phyloP scores from a whole-genome alignment of 2,329 filamentous ascomycete genomes.

The Fusarium sp. region DNA sequence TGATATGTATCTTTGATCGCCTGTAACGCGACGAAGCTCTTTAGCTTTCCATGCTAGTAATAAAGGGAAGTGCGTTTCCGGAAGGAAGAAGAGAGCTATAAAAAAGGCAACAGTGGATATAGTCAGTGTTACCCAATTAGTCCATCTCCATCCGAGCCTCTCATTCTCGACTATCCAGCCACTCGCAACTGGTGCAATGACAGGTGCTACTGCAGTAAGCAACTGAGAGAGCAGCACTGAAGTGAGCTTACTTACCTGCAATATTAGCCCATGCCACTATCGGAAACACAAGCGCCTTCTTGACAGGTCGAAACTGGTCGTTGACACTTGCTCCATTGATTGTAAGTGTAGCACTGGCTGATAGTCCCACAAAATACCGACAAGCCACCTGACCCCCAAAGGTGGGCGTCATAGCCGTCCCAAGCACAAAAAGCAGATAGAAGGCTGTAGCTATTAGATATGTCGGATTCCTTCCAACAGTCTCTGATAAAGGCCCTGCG shows the following conservation, averaged over 20 bases:
- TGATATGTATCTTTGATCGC: conserved; percentile 68
- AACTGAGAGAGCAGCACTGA: too few species aligned
- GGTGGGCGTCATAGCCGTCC: neutral
- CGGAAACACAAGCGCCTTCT: neutral
- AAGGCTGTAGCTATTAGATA: conserved; percentile 39
- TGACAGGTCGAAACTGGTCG: conserved; percentile 6
- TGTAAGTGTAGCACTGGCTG: neutral
- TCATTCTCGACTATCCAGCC: conserved; percentile 3
- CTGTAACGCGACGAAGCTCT: conserved; percentile 68
- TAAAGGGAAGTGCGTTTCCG: conserved; percentile 70
- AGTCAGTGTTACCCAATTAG: conserved; percentile 72
- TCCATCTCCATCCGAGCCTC: conserved; percentile 63
- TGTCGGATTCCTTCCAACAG: conserved; percentile 51
- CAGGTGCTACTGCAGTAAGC: neutral
- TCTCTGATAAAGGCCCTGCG: conserved; percentile 52
- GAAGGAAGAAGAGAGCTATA: too few species aligned
- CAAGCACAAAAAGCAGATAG: neutral
- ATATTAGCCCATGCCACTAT: conserved; percentile 10
- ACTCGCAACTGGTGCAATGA: neutral
- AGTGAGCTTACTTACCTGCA: neutral
- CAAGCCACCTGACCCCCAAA: conserved; percentile 6
- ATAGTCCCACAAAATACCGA: conserved; percentile 2
- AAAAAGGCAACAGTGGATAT: too few species aligned
- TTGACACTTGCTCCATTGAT: neutral
- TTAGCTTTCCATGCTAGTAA: conserved; percentile 70